Evolutionary conservation across 495 filamentous ascomycete genomes (phyloP), one percentile per base, ranked within the genome.

Genomic region (Glutinoglossum americanum): DNA sequence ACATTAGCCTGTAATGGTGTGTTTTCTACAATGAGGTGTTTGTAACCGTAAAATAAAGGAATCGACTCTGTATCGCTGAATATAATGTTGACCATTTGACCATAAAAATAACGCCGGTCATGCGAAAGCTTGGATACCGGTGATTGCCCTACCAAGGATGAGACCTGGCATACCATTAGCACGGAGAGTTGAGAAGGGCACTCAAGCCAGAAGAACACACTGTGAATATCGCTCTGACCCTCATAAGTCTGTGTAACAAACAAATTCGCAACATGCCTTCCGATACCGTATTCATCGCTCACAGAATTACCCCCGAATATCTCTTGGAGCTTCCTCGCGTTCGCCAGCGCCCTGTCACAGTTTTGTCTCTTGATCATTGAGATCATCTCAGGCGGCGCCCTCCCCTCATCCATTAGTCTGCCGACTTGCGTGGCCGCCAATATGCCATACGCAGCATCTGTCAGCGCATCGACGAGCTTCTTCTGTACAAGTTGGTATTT

Each of bases 401-500:
- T 83, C 17, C 89, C 89, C 64, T 85, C 78, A 65, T 97, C 92
- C 74, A 95, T 96, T 17, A 98, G 76, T 60, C 93, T 72, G 44
- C 90, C 92, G 47, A 96, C 89, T 68, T 98, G 92, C 41, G 82
- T 78, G 0, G 86, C 82, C 4, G 90, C 92, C 48, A 94, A 66
- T 10, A 84, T 83, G 4, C 92, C 92, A 66, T 85, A 98, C 0
- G 89, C 82, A 15, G 85, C 86, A 69, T 97, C 92, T 0, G 93
- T 96, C 9, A 78, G 75, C 15, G 90, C 92, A 67, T 97, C 89
- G 0, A 89, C 83, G 59, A 98, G 72, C 72, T 98, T 98, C 79
- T 95, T 96, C 73, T 98, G 92, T 44, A 98, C 77, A n/a, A 98
- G 77, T 69, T 98, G 92, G 63, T 97, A 98, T 72, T 90, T 96